Evolutionary conservation across 2,329 filamentous ascomycete genomes (phyloP), one percentile per base, ranked within the genome.

Genomic region (Amauroascus niger): DNA sequence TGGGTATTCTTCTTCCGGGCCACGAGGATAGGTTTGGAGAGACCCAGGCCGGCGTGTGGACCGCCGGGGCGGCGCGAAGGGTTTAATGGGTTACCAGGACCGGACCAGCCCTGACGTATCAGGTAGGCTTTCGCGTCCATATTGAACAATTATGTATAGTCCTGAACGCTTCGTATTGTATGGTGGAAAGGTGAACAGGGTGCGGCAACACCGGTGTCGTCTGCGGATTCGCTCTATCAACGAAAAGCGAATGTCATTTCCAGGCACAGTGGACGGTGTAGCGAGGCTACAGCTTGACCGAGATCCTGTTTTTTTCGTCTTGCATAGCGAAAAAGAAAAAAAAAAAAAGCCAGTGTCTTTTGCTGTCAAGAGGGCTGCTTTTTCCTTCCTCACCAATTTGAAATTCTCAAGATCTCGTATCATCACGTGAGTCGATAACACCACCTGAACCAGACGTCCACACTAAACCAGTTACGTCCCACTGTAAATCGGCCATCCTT

Each of bases 111-210:
- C 69, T 95, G 89, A 61, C 82, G 80, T 61, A 83, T 83, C 62
- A 97, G 82, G 63, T 93, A 84, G 63, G 85, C 85, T 68, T 86
- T 79, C 53, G 90, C 86, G 70, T 97, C 80, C 90, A 97, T 96
- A 2, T 20, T 35, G 26, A 33, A 44, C 6, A n/a, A 2, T 2
- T 35, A 11, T 24, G 46, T 1, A 2, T 9, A 6, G 4, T 4
- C 14, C 18, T 3, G 13, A 20, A n/a, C 20, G 6, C 33, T 39
- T n/a, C n/a, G 46, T 16, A 13, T 16, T 16, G 33, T 22, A 18
- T 20, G 41, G 24, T 16, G 41, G 41, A 14, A 6, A 9, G 45
- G 14, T 14, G 6, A 3, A 11, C 6, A 3, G 14, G 13, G 33
- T 30, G 9, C 5, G 26, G 4, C 5, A 30, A 30, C 4, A 9